These are phyloP conservation scores for Pseudotulostoma volvatum DNA, from an alignment of 495 filamentous ascomycete genomes.

Conservation along the genomic window DNA sequence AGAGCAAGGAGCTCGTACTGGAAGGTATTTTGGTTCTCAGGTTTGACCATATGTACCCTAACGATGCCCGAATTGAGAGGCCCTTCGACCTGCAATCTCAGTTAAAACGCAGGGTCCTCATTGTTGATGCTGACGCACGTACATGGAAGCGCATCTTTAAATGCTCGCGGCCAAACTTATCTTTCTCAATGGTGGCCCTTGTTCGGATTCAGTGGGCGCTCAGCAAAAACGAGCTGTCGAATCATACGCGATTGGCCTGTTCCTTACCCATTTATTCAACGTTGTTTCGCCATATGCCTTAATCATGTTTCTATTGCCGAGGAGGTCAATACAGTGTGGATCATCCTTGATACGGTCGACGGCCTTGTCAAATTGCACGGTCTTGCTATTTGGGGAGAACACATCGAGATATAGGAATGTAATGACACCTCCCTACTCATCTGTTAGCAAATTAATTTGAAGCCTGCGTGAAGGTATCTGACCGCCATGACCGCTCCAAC, in stretches of 20 bases:
- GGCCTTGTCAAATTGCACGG: conserved; percentile 75
- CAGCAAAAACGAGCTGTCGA: not conserved
- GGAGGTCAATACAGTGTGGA: conserved; percentile 47
- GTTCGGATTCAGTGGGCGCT: not conserved
- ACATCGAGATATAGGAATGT: conserved; percentile 76
- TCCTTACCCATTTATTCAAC: conserved; percentile 65
- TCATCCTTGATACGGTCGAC: conserved; percentile 65
- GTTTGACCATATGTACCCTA: conserved; percentile 57
- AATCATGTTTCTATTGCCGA: conserved; percentile 63
- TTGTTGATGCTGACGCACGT: conserved; percentile 4
- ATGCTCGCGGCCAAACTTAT: conserved; percentile 63
- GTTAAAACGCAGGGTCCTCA: conserved; percentile 5
- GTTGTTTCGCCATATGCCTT: conserved; percentile 74
- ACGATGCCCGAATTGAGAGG: conserved; percentile 60
- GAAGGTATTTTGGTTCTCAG: conserved; percentile 44
- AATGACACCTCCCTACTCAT: conserved; percentile 48
- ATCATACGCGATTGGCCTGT: conserved; percentile 68
- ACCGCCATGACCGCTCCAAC: conserved; percentile 64
- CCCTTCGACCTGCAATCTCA: conserved; percentile 54
- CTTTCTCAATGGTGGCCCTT: conserved; percentile 50
- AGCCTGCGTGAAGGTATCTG: not conserved
- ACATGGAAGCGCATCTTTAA: conserved; percentile 81
- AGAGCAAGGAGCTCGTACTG: conserved; percentile 68
- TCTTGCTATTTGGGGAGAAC: conserved; percentile 70
- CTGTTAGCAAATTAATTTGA: not conserved